Evolutionary conservation across 2,329 filamentous ascomycete species (phyloP).

Genomic region (Cytospora piceicola): DNA sequence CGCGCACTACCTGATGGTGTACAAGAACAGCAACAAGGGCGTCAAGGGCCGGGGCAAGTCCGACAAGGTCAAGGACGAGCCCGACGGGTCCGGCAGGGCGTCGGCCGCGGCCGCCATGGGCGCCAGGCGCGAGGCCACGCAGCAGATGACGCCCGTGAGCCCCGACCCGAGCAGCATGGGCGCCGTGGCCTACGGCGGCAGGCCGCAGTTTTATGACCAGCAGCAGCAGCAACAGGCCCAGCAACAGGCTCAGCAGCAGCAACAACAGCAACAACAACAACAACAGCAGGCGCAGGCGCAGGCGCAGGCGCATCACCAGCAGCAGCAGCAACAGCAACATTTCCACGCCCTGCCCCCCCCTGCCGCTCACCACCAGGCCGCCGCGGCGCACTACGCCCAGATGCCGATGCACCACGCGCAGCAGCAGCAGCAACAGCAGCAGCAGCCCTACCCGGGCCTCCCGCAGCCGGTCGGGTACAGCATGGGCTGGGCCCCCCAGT

Average conservation of each 20-base stretch:
- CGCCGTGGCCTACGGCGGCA: constrained; percentile 5
- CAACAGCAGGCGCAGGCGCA: not conserved
- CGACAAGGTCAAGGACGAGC: constrained; percentile 58
- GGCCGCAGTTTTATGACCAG: constrained; percentile 35
- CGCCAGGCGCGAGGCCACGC: constrained; percentile 25
- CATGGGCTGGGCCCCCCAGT: constrained; percentile 26
- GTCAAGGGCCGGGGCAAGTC: constrained; percentile 96
- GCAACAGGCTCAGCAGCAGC: constrained; percentile 26
- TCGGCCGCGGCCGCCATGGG: not conserved
- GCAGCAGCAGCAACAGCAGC: constrained; percentile 9
- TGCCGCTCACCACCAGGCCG: constrained; percentile 14
- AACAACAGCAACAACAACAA: not conserved
- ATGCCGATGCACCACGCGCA: constrained; percentile 18
- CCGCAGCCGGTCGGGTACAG: constrained; percentile 25
- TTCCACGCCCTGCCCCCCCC: constrained; percentile 18
- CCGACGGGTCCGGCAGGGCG: not conserved
- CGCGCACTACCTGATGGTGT: constrained; percentile 83
- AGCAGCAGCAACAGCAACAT: constrained; percentile 14
- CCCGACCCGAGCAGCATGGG: constrained; percentile 34
- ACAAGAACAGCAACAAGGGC: constrained; percentile 98
- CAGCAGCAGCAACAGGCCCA: constrained; percentile 22
- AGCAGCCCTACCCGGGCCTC: constrained; percentile 21
- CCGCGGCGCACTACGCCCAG: constrained; percentile 13
- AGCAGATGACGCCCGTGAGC: constrained; percentile 34
- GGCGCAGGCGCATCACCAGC: not conserved